Conservation (phyloP, 148 eudicot genomes). For the Euryodendron excelsum region DNA sequence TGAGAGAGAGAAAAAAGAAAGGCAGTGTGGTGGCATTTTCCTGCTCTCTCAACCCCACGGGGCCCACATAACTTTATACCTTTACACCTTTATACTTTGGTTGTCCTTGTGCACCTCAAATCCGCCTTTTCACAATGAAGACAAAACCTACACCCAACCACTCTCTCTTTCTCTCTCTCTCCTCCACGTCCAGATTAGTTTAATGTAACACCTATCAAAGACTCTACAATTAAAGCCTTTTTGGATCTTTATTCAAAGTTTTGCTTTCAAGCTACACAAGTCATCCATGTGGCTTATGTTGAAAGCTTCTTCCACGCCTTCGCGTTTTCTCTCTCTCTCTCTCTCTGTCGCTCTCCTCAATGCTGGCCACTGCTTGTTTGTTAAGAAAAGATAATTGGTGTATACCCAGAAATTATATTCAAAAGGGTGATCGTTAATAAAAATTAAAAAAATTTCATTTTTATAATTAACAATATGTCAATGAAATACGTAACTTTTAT, state of each 20-base stretch:
- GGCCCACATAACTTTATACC: conserved; percentile 4
- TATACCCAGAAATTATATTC: no score
- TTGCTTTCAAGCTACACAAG: conserved; percentile 3
- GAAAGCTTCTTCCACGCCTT: background rate
- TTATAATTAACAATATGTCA: no score
- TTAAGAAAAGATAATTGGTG: no score
- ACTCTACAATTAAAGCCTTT: background rate
- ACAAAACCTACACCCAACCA: conserved; percentile 22
- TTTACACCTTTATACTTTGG: conserved; percentile 26
- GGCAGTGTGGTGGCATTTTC: conserved; percentile 3
- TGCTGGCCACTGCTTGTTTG: no score
- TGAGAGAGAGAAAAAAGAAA: background rate
- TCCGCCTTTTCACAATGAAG: conserved; percentile 29
- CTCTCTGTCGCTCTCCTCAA: no score
- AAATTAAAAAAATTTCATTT: no score
- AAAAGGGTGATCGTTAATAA: no score
- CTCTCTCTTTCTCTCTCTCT: conserved; percentile 1
- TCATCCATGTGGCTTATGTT: background rate
- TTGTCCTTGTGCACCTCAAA: conserved; percentile 17
- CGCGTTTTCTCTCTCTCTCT: background rate
- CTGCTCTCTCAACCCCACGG: conserved; percentile 4
- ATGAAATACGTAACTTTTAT: no score
- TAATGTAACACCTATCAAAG: background rate
- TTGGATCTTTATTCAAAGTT: background rate
- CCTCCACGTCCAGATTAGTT: no score